Conservation (phyloP, 2,329 filamentous ascomycete species). For the Emergomyces orientalis region DNA sequence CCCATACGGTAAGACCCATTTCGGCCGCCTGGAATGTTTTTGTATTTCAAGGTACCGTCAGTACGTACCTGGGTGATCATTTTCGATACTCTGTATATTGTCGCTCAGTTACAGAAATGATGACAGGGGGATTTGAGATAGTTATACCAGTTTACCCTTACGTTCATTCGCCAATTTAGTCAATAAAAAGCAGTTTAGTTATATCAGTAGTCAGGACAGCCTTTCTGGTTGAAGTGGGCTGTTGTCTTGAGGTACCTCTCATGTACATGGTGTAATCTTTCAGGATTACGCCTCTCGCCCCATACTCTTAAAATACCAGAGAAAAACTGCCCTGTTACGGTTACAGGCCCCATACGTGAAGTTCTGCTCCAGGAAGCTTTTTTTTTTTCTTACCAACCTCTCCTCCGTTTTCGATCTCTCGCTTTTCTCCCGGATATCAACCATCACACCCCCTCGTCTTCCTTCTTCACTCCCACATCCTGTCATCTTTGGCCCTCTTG, state of each 20-base stretch:
- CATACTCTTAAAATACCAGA: not conserved
- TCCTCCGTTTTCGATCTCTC: constrained; percentile 9
- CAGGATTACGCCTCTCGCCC: not conserved
- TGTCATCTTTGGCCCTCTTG: constrained; percentile 4
- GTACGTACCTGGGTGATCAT: not conserved
- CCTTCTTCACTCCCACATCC: constrained; percentile 11
- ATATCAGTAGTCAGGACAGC: not conserved
- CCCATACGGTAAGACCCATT: constrained; percentile 15
- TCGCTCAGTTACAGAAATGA: not conserved
- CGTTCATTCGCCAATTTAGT: not conserved
- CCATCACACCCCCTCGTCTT: no score
- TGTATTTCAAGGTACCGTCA: not conserved
- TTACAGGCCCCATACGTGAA: not conserved
- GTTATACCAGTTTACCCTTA: not conserved
- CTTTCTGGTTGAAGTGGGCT: not conserved
- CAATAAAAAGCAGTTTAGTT: no score
- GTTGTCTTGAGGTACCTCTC: not conserved
- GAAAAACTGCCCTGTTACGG: not conserved
- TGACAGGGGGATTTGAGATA: not conserved
- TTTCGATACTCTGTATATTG: no score
- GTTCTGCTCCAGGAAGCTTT: not conserved
- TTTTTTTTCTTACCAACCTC: constrained; percentile 8
- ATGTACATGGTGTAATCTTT: not conserved
- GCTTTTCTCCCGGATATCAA: constrained; percentile 9
- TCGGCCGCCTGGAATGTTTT: constrained; percentile 7